phyloP scores from a whole-genome alignment of 2,329 filamentous ascomycete genomes.

The Biscogniauxia marginata region DNA sequence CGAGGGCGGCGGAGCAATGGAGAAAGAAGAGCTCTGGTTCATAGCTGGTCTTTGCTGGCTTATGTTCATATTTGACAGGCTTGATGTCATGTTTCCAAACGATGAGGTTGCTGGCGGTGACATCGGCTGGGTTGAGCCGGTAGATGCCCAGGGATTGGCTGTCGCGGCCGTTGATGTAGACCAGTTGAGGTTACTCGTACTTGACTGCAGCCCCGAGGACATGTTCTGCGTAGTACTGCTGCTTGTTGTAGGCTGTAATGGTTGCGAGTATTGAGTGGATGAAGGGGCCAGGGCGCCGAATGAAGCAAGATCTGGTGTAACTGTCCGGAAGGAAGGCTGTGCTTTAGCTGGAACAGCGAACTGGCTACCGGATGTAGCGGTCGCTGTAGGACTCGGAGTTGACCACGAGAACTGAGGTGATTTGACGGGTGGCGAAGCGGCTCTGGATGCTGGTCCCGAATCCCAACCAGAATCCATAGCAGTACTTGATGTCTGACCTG shows the following conservation, averaged over 20 bases:
- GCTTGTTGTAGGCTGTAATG: slow-evolving; percentile 46
- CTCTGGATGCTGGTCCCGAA: slow-evolving; percentile 25
- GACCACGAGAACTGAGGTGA: slow-evolving; percentile 61
- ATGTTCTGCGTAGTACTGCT: slow-evolving; percentile 11
- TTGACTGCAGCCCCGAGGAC: slow-evolving; percentile 26
- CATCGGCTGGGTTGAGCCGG: slow-evolving; percentile 32
- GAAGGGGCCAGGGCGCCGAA: slow-evolving; percentile 58
- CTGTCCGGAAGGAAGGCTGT: slow-evolving; percentile 51
- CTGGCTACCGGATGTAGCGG: slow-evolving; percentile 30
- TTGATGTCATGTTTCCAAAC: slow-evolving; percentile 38
- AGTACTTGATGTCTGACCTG: slow-evolving; percentile 37
- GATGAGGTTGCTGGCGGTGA: slow-evolving; percentile 35
- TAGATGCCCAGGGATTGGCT: slow-evolving; percentile 50
- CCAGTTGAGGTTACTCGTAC: slow-evolving; percentile 42
- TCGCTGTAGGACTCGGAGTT: slow-evolving; percentile 48
- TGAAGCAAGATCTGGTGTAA: slow-evolving; percentile 56
- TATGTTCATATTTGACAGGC: slow-evolving; percentile 50
- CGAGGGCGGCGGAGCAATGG: slow-evolving; percentile 54
- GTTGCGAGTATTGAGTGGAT: slow-evolving; percentile 62
- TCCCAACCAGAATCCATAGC: slow-evolving; percentile 54
- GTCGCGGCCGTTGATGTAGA: slow-evolving; percentile 37
- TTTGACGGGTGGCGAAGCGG: slow-evolving; percentile 34
- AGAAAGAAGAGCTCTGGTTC: slow-evolving; percentile 49
- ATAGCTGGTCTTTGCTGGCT: slow-evolving; percentile 41
- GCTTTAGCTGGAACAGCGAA: slow-evolving; percentile 34